Percentiles rank a stretch among this genome's conserved stretches.
phyloP scores from a whole-genome alignment of 352 stramenopile species.

The Phytophthora kernoviae region DNA sequence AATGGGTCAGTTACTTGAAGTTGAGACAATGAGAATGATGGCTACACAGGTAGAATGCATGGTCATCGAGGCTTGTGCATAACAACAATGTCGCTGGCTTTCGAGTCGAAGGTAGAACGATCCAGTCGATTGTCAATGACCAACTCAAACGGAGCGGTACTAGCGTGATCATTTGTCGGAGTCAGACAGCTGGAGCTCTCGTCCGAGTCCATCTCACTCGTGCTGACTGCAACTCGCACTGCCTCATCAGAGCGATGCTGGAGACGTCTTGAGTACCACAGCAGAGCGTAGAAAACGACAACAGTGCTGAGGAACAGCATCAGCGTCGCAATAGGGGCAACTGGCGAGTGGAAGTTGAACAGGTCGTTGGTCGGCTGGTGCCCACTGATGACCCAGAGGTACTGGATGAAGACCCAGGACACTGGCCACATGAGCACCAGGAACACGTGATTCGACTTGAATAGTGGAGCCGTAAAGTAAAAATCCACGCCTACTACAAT shows the following conservation, averaged over 20 bases:
- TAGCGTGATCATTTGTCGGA: slow-evolving; percentile 31
- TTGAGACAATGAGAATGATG: background rate
- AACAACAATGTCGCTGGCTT: slow-evolving; percentile 15
- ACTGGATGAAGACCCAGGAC: slow-evolving; percentile 60
- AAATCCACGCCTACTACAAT: slow-evolving; percentile 58
- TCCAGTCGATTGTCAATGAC: slow-evolving; percentile 30
- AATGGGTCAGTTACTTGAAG: background rate
- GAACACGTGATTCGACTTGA: slow-evolving; percentile 68
- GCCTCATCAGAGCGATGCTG: slow-evolving; percentile 39
- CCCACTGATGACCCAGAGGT: slow-evolving; percentile 56
- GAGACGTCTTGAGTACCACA: slow-evolving; percentile 39
- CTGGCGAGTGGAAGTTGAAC: slow-evolving; percentile 63
- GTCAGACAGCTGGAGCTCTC: slow-evolving; percentile 34
- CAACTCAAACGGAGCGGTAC: slow-evolving; percentile 47
- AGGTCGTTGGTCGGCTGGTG: slow-evolving; percentile 60
- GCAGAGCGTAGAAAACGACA: slow-evolving; percentile 48
- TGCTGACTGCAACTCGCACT: slow-evolving; percentile 12
- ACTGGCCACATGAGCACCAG: slow-evolving; percentile 61
- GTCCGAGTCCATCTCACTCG: slow-evolving; percentile 28
- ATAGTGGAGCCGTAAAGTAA: slow-evolving; percentile 63
- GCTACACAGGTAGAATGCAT: background rate
- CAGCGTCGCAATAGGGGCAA: slow-evolving; percentile 40
- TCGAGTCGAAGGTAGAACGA: slow-evolving; percentile 12
- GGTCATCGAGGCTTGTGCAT: slow-evolving; percentile 24
- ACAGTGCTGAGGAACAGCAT: slow-evolving; percentile 42